Evolutionary conservation across 257 asterid genomes (phyloP).

Genomic region (Gentiana straminea): DNA sequence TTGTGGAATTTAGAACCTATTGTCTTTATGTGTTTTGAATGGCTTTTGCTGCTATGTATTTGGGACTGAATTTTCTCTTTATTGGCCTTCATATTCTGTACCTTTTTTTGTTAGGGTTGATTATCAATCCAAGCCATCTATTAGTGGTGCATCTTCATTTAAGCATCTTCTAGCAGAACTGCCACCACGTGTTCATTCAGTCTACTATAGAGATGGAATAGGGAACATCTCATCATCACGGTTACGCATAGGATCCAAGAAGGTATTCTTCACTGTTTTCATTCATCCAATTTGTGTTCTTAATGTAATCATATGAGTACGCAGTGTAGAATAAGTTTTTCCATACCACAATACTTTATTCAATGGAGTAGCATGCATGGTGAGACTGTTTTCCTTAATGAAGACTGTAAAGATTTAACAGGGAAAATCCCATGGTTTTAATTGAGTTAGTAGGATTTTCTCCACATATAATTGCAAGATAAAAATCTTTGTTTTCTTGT

Average conservation of each 20-base stretch:
- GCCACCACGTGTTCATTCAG: conserved; percentile 97
- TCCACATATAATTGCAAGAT: too few species aligned
- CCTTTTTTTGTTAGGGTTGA: conserved; percentile 64
- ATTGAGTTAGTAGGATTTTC: too few species aligned
- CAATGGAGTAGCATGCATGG: too few species aligned
- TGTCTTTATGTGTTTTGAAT: not conserved
- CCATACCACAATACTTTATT: too few species aligned
- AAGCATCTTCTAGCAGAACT: conserved; percentile 85
- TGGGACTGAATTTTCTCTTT: conserved; percentile 4
- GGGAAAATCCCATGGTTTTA: too few species aligned
- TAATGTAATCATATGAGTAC: not conserved
- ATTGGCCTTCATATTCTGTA: conserved; percentile 13
- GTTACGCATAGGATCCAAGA: conserved; percentile 59
- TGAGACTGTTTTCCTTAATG: too few species aligned
- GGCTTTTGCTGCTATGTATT: not conserved
- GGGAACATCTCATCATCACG: conserved; percentile 94
- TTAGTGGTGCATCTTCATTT: conserved; percentile 76
- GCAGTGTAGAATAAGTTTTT: too few species aligned
- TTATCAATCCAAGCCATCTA: conserved; percentile 62
- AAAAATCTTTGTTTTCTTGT: too few species aligned
- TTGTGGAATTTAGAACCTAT: not conserved
- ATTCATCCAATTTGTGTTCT: conserved; percentile 1
- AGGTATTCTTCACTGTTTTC: conserved; percentile 29
- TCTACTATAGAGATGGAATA: conserved; percentile 90
- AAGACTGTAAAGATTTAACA: too few species aligned